A percentile compares a stretch with the other conserved stretches of the same genome.
Evolutionary conservation across 2,329 filamentous ascomycete genomes (phyloP).

Genomic region (Penicillium janthinellum): DNA sequence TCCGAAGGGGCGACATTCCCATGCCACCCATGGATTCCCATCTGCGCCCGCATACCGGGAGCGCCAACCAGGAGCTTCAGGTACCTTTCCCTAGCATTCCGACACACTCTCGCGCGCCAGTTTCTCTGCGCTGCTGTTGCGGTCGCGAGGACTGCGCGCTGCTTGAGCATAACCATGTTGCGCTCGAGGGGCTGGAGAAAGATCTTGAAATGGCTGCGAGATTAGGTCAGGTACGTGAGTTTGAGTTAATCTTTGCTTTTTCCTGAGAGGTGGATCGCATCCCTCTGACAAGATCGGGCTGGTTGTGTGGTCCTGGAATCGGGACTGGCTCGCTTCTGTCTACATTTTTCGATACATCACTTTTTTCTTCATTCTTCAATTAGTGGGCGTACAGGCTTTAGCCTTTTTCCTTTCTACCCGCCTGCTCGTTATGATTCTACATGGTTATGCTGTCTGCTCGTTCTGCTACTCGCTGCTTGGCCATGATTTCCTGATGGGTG

Average conservation of each 20-base stretch:
- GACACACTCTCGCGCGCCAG: constrained; percentile 30
- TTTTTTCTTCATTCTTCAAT: constrained; percentile 24
- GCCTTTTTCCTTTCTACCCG: constrained; percentile 8
- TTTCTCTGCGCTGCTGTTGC: constrained; percentile 71
- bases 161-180: constrained; percentile 75
- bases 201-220: constrained; percentile 84
- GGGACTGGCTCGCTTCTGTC: constrained; percentile 17
- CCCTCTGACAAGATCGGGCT: background rate
- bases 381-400: background rate
- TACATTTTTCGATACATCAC: constrained; percentile 26
- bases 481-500: constrained; percentile 25
- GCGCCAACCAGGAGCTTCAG: constrained; percentile 21
- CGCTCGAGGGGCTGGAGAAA: constrained; percentile 79
- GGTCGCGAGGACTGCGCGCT: constrained; percentile 77
- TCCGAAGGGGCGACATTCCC: constrained; percentile 35
- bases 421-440: background rate
- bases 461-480: background rate
- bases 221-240: constrained; percentile 82
- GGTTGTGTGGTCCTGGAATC: background rate
- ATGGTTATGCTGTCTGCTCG: background rate
- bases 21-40: constrained; percentile 30
- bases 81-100: constrained; percentile 34
- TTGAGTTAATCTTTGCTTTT: constrained; percentile 17
- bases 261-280: background rate
- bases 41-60: constrained; percentile 26